Base-by-base conservation (phyloP, 2,329 filamentous ascomycete genomes). In the Pseudocercospora pini-densiflorae region DNA sequence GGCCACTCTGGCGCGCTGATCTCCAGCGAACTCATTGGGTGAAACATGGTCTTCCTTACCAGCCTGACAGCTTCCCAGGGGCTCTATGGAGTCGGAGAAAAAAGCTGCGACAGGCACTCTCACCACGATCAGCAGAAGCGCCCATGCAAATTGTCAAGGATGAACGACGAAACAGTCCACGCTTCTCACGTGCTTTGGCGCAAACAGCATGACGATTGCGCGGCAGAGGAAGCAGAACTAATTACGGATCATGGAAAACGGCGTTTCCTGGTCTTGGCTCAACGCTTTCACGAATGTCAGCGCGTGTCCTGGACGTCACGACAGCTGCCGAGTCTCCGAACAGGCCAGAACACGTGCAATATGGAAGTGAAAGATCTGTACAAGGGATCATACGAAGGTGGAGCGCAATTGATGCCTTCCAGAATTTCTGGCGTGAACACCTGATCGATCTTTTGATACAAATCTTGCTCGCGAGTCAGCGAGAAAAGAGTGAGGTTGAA, bases 231-330 rank as follows among this genome's bases (percentile, higher is more conserved):
- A 49, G 45, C 5, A 12, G 21, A n/a, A 58, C 54, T 58, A 58
- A 58, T 58, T 33, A 57, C 24, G 53, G 53, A 29, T 21, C 14
- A 29, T 12, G 53, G 24, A 29, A 58, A 58, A 58, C 29, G 54
- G 54, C 54, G 29, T 9, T 36, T 36, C 54, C n/a, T 58, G n/a
- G 54, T 31, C 29, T 58, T 21, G 54, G 51, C 63, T 62, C 63
- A 65, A 65, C 63, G 59, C 59, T 65, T 65, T 54, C 61, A 36
- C 61, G 61, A 55, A 58, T 33, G 29, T 31, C 29, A 31, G 29
- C 29, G 29, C 29, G 27, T 27, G 27, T 31, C 29, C 29, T 31
- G 60, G 7, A 45, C 47, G 24, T 60, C 58, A 60, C 40, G 19
- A 60, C 40, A 47, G 19, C 16, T 60, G 33, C 58, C 36, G 36